A percentile compares a stretch with the other conserved stretches of the same genome.
phyloP scores from a whole-genome alignment of 257 asterid genomes.

The Mentha longifolia region DNA sequence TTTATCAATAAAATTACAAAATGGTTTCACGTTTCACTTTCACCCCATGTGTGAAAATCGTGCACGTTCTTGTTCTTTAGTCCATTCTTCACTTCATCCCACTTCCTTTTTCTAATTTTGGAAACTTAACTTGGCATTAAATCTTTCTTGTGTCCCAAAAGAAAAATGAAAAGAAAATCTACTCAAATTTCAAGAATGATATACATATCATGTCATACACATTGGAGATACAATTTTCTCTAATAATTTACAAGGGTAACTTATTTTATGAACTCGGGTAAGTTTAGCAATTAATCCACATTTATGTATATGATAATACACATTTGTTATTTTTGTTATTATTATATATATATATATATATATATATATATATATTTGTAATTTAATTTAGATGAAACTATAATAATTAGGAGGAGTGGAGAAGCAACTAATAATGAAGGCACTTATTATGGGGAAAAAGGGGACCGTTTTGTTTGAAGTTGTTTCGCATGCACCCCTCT shows the following conservation, averaged over 20 bases:
- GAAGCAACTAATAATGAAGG: slow-evolving; percentile 32
- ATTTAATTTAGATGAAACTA: not conserved
- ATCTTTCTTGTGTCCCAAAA: not conserved
- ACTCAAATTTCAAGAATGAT: not conserved
- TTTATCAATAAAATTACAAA: no score
- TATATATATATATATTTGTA: no score
- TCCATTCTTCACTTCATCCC: not conserved
- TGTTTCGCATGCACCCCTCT: slow-evolving; percentile 28
- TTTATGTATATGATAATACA: no score
- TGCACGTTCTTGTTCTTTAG: not conserved
- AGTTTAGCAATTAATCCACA: no score
- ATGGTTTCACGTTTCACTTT: no score
- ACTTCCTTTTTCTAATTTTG: not conserved
- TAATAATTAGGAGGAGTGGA: slow-evolving; percentile 18
- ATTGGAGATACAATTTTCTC: not conserved
- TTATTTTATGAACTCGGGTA: no score
- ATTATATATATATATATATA: no score
- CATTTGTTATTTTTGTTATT: no score
- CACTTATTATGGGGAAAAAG: slow-evolving; percentile 16
- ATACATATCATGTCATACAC: not conserved
- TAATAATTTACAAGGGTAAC: no score
- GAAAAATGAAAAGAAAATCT: not conserved
- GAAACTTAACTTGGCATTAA: not conserved
- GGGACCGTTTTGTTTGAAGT: slow-evolving; percentile 28
- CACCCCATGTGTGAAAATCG: no score